phyloP scores from a whole-genome alignment of 768 basidiomycete species.

The Tricholoma sp. region DNA sequence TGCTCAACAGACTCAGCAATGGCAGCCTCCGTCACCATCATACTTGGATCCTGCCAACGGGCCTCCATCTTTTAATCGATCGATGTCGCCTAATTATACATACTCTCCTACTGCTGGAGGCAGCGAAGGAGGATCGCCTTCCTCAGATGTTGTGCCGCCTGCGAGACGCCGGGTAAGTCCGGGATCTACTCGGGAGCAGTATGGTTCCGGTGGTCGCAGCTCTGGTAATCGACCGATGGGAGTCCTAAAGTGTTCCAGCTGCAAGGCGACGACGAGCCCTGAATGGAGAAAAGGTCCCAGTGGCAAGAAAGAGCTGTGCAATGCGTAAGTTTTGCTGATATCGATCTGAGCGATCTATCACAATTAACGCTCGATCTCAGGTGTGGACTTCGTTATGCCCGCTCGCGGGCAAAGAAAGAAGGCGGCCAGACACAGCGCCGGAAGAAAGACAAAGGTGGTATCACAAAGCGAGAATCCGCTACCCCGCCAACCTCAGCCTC shows the following conservation, averaged over 20 bases:
- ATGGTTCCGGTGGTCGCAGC: slow-evolving; percentile 38
- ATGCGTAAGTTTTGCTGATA: slow-evolving; percentile 60
- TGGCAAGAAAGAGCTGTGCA: slow-evolving; percentile 88
- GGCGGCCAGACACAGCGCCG: slow-evolving; percentile 54
- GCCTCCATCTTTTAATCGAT: slow-evolving; percentile 1
- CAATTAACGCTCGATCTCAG: slow-evolving; percentile 28
- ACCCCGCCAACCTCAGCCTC: slow-evolving; percentile 33
- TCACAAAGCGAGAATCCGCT: slow-evolving; percentile 37
- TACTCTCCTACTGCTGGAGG: slow-evolving; percentile 31
- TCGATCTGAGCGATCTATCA: slow-evolving; percentile 5
- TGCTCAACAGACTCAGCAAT: slow-evolving; percentile 30
- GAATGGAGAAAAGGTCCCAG: slow-evolving; percentile 92
- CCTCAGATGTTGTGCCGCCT: slow-evolving; percentile 48
- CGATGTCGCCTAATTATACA: slow-evolving; percentile 27
- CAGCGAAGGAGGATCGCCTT: slow-evolving; percentile 23
- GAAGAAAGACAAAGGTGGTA: slow-evolving; percentile 59
- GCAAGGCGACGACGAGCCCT: slow-evolving; percentile 76
- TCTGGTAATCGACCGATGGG: slow-evolving; percentile 69
- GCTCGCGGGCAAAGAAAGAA: slow-evolving; percentile 86
- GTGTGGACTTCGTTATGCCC: slow-evolving; percentile 82
- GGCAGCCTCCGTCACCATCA: slow-evolving; percentile 38
- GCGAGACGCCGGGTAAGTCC: slow-evolving; percentile 56
- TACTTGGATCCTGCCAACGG: slow-evolving; percentile 7
- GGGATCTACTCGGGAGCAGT: slow-evolving; percentile 37
- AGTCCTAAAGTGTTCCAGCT: slow-evolving; percentile 70